Evolutionary conservation across 768 basidiomycete species (phyloP), one percentile per base, ranked within the genome.

Genomic region (Dentipellis sp.): DNA sequence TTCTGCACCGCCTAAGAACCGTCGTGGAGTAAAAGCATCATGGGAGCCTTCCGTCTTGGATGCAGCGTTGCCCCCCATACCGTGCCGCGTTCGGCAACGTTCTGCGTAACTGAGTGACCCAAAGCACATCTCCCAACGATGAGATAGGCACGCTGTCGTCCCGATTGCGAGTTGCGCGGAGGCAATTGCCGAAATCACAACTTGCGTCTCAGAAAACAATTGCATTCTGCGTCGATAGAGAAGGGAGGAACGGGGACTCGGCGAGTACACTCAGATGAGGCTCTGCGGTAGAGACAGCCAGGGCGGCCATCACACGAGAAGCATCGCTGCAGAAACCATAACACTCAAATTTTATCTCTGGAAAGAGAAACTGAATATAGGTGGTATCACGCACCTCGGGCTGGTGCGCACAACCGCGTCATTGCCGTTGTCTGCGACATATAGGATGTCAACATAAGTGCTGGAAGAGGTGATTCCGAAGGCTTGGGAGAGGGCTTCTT

Each of bases 401-500:
- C 68, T 64, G 9, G 74, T 61, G 40, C 80, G 74, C 29, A 81
- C 58, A 10, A 80, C 71, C 37, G 67, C 70, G 52, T 74, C 70
- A 3, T 59, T 59, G 1, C 77, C 77, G 8, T 72, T 67, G 2
- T 72, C 67, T 8, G 72, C 65, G 9, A 83, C 61, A 75, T 79
- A 82, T 16, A 88, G 68, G 10, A 88, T 66, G 61, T 88, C 86
- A 35, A 87, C 56, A 57, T 82, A 78, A 2, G 72, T 74, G 49
- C 74, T 71, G 1, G 83, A 74, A 9, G 69, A 69, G 3, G 79
- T 78, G 40, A 75, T 57, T 3, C 86, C 85, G 59, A 84, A 84
- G 9, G 74, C 70, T 62, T 81, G 78, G 8, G 70, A 53, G 40
- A 87, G 69, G 0, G 78, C 73, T 29, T 83, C 78, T 62, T 83